Conservation (phyloP, 306 rosid species). For the Albizia julibrissin region DNA sequence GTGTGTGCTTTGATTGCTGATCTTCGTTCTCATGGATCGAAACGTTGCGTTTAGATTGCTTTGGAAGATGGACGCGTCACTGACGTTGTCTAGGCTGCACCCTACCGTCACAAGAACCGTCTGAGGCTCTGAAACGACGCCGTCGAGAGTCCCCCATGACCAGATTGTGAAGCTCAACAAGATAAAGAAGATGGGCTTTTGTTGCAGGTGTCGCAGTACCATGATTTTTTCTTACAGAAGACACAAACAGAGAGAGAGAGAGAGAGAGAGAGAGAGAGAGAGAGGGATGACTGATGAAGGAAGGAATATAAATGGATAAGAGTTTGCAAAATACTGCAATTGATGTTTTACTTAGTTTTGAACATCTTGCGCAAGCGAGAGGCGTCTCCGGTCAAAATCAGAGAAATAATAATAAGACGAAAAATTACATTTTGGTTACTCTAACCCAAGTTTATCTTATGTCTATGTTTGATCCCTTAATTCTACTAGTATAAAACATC, state of each 20-base stretch:
- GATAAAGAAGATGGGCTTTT: neutral
- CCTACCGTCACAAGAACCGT: slow-evolving; percentile 35
- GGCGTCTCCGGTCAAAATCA: neutral
- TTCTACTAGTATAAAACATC: too few relatives aligned
- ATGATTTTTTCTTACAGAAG: neutral
- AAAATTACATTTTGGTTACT: too few relatives aligned
- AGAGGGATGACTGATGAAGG: neutral
- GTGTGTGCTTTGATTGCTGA: slow-evolving; percentile 33
- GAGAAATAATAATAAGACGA: too few relatives aligned
- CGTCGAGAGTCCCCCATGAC: slow-evolving; percentile 3
- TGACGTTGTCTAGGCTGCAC: slow-evolving; percentile 56
- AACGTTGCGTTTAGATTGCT: slow-evolving; percentile 47
- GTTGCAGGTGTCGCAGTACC: neutral
- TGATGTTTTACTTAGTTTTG: too few relatives aligned
- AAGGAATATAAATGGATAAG: neutral
- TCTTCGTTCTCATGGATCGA: slow-evolving; percentile 29
- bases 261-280: neutral
- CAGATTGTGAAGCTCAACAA: neutral
- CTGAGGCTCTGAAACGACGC: slow-evolving; percentile 44
- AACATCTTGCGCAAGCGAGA: neutral
- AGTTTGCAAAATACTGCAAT: neutral
- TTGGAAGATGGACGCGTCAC: slow-evolving; percentile 34
- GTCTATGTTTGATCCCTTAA: too few relatives aligned
- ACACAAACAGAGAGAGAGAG: neutral
- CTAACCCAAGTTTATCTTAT: too few relatives aligned